Evolutionary conservation across 768 basidiomycete species (phyloP).

Genomic region (Tricholoma bakamatsutake): DNA sequence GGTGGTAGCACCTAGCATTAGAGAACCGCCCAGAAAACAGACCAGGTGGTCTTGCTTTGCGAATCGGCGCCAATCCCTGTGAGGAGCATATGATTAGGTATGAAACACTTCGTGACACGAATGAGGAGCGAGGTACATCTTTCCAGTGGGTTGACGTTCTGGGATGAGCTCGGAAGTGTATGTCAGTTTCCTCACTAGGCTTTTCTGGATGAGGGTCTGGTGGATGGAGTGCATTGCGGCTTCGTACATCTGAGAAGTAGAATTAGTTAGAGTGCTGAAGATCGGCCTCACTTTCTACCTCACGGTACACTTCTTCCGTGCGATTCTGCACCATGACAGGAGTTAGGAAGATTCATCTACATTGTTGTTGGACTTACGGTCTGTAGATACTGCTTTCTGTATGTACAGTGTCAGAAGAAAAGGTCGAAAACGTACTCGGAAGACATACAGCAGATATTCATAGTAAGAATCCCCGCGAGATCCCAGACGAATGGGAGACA

Average conservation of each 20-base stretch:
- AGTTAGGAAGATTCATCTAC: not conserved
- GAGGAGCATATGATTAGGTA: not conserved
- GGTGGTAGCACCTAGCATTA: slow-evolving; percentile 82
- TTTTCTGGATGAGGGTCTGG: slow-evolving; percentile 61
- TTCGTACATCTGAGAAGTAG: slow-evolving; percentile 70
- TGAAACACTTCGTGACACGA: not conserved
- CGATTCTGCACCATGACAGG: slow-evolving; percentile 41
- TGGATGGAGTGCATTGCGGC: slow-evolving; percentile 80
- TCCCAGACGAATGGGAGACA: slow-evolving; percentile 83
- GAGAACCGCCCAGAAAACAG: slow-evolving; percentile 89
- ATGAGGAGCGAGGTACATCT: slow-evolving; percentile 23
- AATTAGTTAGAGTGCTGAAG: not conserved
- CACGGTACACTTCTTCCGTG: slow-evolving; percentile 72
- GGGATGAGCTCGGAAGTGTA: slow-evolving; percentile 85
- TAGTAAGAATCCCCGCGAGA: slow-evolving; percentile 93
- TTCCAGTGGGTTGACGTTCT: slow-evolving; percentile 29
- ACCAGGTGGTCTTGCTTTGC: slow-evolving; percentile 96
- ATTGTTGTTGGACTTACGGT: slow-evolving; percentile 46
- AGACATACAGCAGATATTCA: slow-evolving; percentile 73
- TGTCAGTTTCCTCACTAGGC: slow-evolving; percentile 47
- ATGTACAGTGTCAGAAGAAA: not conserved
- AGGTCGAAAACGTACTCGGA: not conserved
- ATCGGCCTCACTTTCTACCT: slow-evolving; percentile 33
- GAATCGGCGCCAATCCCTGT: slow-evolving; percentile 60
- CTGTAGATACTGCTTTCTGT: slow-evolving; percentile 77